phyloP scores from a whole-genome alignment of 371 early-diverging fungal genomes.

The Globomyces sp. region DNA sequence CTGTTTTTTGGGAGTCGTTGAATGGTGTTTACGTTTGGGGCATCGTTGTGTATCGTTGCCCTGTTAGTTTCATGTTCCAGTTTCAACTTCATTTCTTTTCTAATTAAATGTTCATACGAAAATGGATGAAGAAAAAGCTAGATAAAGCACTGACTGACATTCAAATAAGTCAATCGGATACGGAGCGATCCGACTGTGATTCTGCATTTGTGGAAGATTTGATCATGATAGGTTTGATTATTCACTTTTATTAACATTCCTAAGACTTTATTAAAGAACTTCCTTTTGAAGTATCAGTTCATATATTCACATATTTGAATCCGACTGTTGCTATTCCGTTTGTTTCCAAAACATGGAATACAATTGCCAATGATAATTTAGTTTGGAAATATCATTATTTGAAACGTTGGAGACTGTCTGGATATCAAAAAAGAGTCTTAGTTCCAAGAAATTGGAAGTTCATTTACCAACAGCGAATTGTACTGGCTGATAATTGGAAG shows the following conservation, averaged over 20 bases:
- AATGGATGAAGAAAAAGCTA: no score
- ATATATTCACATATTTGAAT: slow-evolving; percentile 60
- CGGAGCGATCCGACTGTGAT: slow-evolving; percentile 18
- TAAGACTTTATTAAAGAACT: slow-evolving; percentile 43
- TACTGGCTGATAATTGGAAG: slow-evolving; percentile 36
- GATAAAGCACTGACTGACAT: no score
- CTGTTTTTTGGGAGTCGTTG: no score
- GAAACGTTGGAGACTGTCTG: slow-evolving; percentile 29
- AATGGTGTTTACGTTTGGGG: no score
- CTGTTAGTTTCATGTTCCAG: no score
- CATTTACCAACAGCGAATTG: slow-evolving; percentile 33
- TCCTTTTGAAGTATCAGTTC: slow-evolving; percentile 63
- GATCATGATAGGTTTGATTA: slow-evolving; percentile 25
- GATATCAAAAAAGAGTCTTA: slow-evolving; percentile 19
- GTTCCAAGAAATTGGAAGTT: slow-evolving; percentile 30
- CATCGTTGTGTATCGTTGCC: no score
- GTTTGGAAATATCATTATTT: slow-evolving; percentile 66
- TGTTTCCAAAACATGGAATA: slow-evolving; percentile 61
- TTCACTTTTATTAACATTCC: no score
- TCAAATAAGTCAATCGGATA: no score
- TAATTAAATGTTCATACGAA: no score
- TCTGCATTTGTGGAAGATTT: slow-evolving; percentile 48
- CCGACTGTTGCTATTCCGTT: slow-evolving; percentile 44
- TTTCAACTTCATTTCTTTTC: no score
- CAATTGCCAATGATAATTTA: slow-evolving; percentile 57